These are phyloP conservation scores for Botrytis galanthina DNA, from an alignment of 2,329 filamentous ascomycete species.

Conservation along the genomic window DNA sequence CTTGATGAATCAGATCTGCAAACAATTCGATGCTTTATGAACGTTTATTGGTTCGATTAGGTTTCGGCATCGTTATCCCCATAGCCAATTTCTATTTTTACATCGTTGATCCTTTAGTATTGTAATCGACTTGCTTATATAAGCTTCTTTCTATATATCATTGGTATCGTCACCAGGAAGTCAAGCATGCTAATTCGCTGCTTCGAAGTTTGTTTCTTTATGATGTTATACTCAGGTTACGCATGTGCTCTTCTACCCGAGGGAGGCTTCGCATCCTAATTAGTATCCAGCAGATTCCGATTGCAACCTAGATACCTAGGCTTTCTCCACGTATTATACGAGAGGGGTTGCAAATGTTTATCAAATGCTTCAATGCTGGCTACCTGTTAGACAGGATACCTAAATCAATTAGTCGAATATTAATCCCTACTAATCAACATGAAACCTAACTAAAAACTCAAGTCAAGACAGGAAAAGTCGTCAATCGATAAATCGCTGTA, in stretches of 20 bases:
- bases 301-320: background rate
- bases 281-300: background rate
- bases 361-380: background rate
- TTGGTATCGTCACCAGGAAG: background rate
- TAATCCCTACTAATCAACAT: background rate
- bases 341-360: background rate
- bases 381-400: background rate
- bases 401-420: background rate
- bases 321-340: background rate
- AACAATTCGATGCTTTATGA: background rate
- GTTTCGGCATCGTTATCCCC: background rate
- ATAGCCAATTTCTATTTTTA: slow-evolving; percentile 1
- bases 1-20: slow-evolving; percentile 1
- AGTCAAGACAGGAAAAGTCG: background rate
- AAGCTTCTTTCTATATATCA: background rate
- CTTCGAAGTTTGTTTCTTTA: background rate
- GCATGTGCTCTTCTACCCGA: background rate
- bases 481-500: background rate
- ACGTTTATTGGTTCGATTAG: slow-evolving; percentile 6
- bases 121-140: background rate
- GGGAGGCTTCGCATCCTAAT: background rate
- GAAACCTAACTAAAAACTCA: background rate
- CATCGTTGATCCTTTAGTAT: background rate
- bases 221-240: background rate
- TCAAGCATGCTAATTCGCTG: background rate